Evolutionary conservation across 139 green algal species (phyloP).

Genomic region (Limnomonas spitsbergensis): DNA sequence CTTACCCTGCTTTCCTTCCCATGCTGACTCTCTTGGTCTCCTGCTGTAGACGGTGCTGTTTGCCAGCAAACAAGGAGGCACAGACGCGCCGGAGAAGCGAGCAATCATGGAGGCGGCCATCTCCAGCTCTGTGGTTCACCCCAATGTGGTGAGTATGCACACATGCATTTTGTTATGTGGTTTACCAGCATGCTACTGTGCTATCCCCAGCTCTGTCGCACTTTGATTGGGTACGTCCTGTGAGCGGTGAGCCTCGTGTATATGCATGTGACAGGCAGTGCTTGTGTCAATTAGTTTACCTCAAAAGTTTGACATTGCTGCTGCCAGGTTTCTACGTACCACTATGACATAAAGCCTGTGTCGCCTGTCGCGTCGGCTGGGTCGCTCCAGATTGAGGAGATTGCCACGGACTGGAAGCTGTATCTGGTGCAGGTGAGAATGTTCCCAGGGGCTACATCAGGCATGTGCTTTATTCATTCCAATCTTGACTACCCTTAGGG

Average conservation of each 20-base stretch:
- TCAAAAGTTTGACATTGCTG: too few relatives aligned
- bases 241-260: too few relatives aligned
- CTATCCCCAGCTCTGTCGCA: too few relatives aligned
- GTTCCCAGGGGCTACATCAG: too few relatives aligned
- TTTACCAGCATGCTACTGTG: too few relatives aligned
- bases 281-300: too few relatives aligned
- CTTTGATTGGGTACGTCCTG: too few relatives aligned
- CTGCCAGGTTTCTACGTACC: slow-evolving; percentile 13
- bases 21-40: too few relatives aligned
- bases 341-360: slow-evolving; percentile 22
- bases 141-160: slow-evolving; percentile 23
- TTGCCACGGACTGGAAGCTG: slow-evolving; percentile 22
- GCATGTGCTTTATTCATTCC: too few relatives aligned
- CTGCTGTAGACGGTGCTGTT: slow-evolving; percentile 5
- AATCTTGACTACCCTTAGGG: too few relatives aligned
- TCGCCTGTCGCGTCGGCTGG: neutral
- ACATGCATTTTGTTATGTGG: neutral
- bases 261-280: too few relatives aligned
- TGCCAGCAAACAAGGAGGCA: neutral
- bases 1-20: too few relatives aligned
- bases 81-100: neutral
- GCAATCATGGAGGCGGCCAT: slow-evolving; percentile 24
- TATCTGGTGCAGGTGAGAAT: slow-evolving; percentile 19
- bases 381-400: neutral
- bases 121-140: slow-evolving; percentile 17